phyloP scores from a whole-genome alignment of 768 basidiomycete genomes.

The Boletus subparvulus region DNA sequence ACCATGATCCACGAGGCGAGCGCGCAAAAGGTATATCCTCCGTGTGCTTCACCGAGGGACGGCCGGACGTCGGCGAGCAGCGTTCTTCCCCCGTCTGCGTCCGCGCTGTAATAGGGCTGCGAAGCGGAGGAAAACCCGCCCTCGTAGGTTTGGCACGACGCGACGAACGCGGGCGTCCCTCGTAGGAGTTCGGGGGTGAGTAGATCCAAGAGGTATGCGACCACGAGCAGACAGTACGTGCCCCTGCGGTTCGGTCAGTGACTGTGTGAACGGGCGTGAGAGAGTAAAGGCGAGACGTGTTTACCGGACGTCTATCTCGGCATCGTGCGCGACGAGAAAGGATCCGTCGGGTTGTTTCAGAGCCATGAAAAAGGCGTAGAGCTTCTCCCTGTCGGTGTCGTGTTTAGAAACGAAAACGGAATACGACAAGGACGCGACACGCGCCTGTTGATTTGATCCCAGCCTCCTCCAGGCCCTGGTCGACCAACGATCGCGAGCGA shows the following conservation, averaged over 20 bases:
- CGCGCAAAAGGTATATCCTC: slow-evolving; percentile 95
- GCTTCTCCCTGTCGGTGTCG: slow-evolving; percentile 44
- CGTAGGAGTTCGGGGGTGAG: slow-evolving; percentile 84
- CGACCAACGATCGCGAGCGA: slow-evolving; percentile 79
- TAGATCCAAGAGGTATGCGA: slow-evolving; percentile 79
- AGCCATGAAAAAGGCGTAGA: slow-evolving; percentile 89
- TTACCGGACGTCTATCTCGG: slow-evolving; percentile 93
- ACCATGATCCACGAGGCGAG: slow-evolving; percentile 83
- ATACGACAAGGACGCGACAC: slow-evolving; percentile 9
- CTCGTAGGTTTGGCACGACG: slow-evolving; percentile 95
- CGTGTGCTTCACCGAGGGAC: slow-evolving; percentile 92
- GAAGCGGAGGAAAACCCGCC: slow-evolving; percentile 88
- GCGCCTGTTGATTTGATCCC: slow-evolving; percentile 84
- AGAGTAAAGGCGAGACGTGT: slow-evolving; percentile 14
- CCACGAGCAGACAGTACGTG: slow-evolving; percentile 86
- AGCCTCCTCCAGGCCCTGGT: slow-evolving; percentile 72
- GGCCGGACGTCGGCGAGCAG: slow-evolving; percentile 55
- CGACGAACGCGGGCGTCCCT: slow-evolving; percentile 76
- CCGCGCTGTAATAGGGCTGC: slow-evolving; percentile 56
- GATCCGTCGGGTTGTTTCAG: slow-evolving; percentile 93
- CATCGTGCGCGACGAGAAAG: slow-evolving; percentile 82
- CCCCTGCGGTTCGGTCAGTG: slow-evolving; percentile 51
- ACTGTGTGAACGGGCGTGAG: background rate
- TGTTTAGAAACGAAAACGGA: background rate
- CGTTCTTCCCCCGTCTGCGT: slow-evolving; percentile 12